Conservation (phyloP, 2,329 filamentous ascomycete species). For the Fonsecaea pugnacius region DNA sequence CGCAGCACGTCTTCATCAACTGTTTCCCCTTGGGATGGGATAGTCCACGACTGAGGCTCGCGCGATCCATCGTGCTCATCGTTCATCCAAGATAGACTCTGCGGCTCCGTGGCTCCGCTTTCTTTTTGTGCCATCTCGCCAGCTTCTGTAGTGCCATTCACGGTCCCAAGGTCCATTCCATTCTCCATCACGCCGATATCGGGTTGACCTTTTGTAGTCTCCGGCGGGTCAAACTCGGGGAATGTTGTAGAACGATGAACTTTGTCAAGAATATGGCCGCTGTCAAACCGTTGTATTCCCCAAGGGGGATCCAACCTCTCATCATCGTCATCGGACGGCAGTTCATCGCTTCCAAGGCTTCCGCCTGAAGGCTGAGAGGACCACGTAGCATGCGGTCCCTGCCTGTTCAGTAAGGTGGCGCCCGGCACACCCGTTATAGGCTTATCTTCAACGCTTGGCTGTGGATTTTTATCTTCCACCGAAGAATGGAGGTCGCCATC, state of each 20-base stretch:
- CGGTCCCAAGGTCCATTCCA: constrained; percentile 4
- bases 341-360: constrained; percentile 24
- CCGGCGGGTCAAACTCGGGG: constrained; percentile 23
- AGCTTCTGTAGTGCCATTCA: constrained; percentile 7
- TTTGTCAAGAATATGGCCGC: constrained; percentile 30
- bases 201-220: not conserved
- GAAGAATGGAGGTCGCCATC: not conserved
- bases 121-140: constrained; percentile 2
- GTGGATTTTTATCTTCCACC: not conserved
- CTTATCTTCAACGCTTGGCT: not conserved
- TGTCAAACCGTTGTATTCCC: constrained; percentile 34
- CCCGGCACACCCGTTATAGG: not conserved
- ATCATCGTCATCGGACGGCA: constrained; percentile 32
- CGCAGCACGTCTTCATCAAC: constrained; percentile 25
- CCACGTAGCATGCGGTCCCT: constrained; percentile 7
- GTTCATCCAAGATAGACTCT: constrained; percentile 17
- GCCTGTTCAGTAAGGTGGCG: not conserved
- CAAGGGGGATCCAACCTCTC: constrained; percentile 37
- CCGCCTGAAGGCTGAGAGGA: constrained; percentile 2
- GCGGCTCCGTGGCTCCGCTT: constrained; percentile 7
- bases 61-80: constrained; percentile 16
- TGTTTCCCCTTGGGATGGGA: constrained; percentile 19
- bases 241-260: constrained; percentile 36
- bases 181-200: not conserved
- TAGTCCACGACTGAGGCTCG: constrained; percentile 24